phyloP scores from a whole-genome alignment of 495 filamentous ascomycete species.

The Xanthoparmelia taractica region DNA sequence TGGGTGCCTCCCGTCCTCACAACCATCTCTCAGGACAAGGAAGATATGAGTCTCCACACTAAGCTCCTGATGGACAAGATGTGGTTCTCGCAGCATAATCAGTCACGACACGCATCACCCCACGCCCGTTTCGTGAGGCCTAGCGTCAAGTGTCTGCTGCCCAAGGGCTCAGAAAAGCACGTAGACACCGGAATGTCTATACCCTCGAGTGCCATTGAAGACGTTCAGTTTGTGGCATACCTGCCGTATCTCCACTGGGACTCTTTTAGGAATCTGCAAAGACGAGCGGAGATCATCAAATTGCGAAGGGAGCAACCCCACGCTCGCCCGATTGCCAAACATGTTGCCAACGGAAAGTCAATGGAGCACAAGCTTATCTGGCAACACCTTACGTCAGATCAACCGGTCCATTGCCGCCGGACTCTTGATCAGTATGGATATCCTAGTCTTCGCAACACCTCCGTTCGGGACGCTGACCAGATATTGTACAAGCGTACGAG shows the following conservation, averaged over 20 bases:
- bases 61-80: constrained; percentile 43
- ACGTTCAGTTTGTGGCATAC: constrained; percentile 37
- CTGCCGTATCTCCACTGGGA: constrained; percentile 58
- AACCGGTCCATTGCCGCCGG: constrained; percentile 54
- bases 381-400: constrained; percentile 57
- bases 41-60: constrained; percentile 40
- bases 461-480: constrained; percentile 58
- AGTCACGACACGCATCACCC: constrained; percentile 41
- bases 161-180: constrained; percentile 12
- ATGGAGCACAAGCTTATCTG: constrained; percentile 56
- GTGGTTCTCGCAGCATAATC: constrained; percentile 40
- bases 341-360: constrained; percentile 45
- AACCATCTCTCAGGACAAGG: constrained; percentile 31
- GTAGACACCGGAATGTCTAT: constrained; percentile 29
- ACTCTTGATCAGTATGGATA: constrained; percentile 63
- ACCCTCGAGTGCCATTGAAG: constrained; percentile 25
- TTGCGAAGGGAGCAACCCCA: constrained; percentile 48
- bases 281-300: constrained; percentile 51
- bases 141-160: constrained; percentile 33
- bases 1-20: constrained; percentile 52
- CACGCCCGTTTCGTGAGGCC: constrained; percentile 41
- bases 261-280: constrained; percentile 52
- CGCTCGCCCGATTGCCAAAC: constrained; percentile 47
- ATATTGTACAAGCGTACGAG: constrained; percentile 65
- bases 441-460: constrained; percentile 53